These are phyloP conservation scores for Arabidopsis arenosa DNA, from an alignment of 345 rosid genomes.

Conservation along the genomic window DNA sequence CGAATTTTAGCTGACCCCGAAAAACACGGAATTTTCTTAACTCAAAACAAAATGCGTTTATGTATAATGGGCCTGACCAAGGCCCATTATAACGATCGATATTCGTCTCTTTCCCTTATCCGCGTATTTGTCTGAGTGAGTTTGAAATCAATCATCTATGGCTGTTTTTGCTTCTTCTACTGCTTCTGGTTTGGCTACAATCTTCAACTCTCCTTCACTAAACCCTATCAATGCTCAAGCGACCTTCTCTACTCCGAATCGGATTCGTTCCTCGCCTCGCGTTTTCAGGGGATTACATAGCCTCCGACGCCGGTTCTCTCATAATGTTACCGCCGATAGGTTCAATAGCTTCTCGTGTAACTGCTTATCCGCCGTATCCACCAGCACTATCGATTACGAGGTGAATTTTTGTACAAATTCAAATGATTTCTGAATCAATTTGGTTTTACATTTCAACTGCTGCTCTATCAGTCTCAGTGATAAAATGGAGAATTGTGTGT, in stretches of 20 bases:
- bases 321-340: constrained; percentile 36
- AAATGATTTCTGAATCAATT: neutral
- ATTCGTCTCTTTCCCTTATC: constrained; percentile 33
- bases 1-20: constrained; percentile 40
- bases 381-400: constrained; percentile 62
- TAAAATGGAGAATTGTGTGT: neutral
- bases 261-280: constrained; percentile 27
- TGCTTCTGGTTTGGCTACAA: constrained; percentile 30
- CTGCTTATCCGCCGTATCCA: constrained; percentile 51
- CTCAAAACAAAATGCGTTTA: neutral
- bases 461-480: neutral
- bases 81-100: constrained; percentile 18
- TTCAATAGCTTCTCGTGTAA: constrained; percentile 51
- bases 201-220: constrained; percentile 42
- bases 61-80: constrained; percentile 1
- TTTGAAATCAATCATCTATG: constrained; percentile 38
- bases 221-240: constrained; percentile 31
- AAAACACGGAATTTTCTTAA: neutral
- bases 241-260: constrained; percentile 7
- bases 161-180: constrained; percentile 36
- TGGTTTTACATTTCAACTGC: neutral
- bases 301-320: constrained; percentile 34
- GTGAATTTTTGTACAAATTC: constrained; percentile 32
- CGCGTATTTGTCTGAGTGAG: neutral
- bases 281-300: constrained; percentile 33